phyloP scores from a whole-genome alignment of 495 filamentous ascomycete species.

The Annulohypoxylon nitens region DNA sequence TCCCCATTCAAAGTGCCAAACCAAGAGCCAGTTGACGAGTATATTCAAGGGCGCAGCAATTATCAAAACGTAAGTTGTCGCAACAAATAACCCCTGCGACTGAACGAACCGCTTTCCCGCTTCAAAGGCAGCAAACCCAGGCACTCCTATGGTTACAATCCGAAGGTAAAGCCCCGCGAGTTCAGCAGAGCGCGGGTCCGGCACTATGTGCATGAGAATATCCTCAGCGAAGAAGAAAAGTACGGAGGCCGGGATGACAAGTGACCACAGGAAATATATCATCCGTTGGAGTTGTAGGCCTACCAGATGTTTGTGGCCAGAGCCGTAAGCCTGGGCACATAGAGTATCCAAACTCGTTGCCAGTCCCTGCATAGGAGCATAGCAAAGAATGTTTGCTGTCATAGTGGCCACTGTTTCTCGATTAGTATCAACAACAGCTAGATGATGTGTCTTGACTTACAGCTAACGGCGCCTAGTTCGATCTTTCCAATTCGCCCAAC shows the following conservation, averaged over 20 bases:
- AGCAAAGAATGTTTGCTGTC: slow-evolving; percentile 81
- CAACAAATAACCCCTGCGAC: slow-evolving; percentile 77
- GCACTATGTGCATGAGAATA: slow-evolving; percentile 70
- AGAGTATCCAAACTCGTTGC: slow-evolving; percentile 79
- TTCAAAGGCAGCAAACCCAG: slow-evolving; percentile 77
- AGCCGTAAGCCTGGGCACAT: slow-evolving; percentile 81
- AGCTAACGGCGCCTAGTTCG: slow-evolving; percentile 73
- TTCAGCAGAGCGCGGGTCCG: slow-evolving; percentile 70
- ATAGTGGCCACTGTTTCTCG: slow-evolving; percentile 68
- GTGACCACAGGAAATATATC: slow-evolving; percentile 72
- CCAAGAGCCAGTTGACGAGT: slow-evolving; percentile 75
- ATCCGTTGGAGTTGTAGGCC: slow-evolving; percentile 79
- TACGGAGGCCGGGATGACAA: slow-evolving; percentile 72
- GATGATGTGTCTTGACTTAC: slow-evolving; percentile 38
- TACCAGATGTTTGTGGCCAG: slow-evolving; percentile 74
- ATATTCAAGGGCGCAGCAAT: slow-evolving; percentile 76
- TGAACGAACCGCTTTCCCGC: slow-evolving; percentile 78
- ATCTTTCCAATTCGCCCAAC: slow-evolving; percentile 73
- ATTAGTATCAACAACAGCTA: slow-evolving; percentile 14
- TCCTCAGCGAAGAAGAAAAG: slow-evolving; percentile 70
- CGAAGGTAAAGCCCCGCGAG: slow-evolving; percentile 77
- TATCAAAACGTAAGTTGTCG: slow-evolving; percentile 74
- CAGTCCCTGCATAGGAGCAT: slow-evolving; percentile 77
- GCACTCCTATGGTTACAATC: slow-evolving; percentile 72
- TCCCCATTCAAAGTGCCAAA: slow-evolving; percentile 79